Conservation (phyloP, 257 asterid species). For the Fraxinus cuspidata region DNA sequence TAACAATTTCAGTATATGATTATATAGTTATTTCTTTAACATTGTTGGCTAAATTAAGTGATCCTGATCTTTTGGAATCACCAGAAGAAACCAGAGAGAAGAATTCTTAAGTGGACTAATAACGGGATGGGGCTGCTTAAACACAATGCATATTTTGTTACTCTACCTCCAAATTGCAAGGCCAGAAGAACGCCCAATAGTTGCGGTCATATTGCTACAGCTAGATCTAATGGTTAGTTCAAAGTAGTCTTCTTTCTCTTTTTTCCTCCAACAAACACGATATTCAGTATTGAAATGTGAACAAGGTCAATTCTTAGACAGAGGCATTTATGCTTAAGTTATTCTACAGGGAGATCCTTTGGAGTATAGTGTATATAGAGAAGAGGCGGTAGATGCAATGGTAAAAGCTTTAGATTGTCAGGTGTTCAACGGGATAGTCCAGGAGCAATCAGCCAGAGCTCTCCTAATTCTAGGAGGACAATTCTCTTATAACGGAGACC, state of each 20-base stretch:
- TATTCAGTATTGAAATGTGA: background rate
- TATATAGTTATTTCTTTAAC: background rate
- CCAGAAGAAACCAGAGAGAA: slow-evolving; percentile 53
- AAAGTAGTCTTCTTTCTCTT: background rate
- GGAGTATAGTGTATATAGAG: slow-evolving; percentile 66
- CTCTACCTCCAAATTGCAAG: slow-evolving; percentile 57
- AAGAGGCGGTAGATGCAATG: slow-evolving; percentile 70
- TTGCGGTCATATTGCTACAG: slow-evolving; percentile 65
- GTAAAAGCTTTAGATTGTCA: slow-evolving; percentile 49
- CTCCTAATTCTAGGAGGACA: slow-evolving; percentile 70
- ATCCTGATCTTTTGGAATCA: background rate
- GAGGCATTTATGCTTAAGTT: slow-evolving; percentile 15
- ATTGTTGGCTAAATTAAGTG: background rate
- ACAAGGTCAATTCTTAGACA: background rate
- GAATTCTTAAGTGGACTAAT: slow-evolving; percentile 45
- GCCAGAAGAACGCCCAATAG: slow-evolving; percentile 58
- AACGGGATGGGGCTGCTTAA: slow-evolving; percentile 64
- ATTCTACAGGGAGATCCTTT: slow-evolving; percentile 54
- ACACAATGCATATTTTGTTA: slow-evolving; percentile 57
- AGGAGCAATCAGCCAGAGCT: slow-evolving; percentile 59
- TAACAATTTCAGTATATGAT: slow-evolving; percentile 19
- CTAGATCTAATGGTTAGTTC: slow-evolving; percentile 72
- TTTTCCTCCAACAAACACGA: background rate
- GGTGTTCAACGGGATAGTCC: slow-evolving; percentile 55
- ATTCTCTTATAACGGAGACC: slow-evolving; percentile 70